phyloP scores from a whole-genome alignment of 129 eudicot species.

The Pulicaria dysenterica region DNA sequence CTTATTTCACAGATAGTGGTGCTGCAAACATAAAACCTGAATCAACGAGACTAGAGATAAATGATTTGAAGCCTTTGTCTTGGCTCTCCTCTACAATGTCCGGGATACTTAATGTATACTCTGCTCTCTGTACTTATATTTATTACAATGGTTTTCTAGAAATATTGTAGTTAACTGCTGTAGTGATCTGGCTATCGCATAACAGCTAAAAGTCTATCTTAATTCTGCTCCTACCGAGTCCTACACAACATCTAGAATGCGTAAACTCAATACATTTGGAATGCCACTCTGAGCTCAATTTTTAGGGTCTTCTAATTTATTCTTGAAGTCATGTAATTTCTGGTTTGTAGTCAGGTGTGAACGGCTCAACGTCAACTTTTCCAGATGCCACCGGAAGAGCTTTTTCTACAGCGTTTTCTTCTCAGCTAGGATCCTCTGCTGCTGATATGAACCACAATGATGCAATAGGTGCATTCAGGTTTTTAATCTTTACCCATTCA shows the following conservation, averaged over 20 bases:
- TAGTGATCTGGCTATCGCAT: not conserved
- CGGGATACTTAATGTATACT: slow-evolving; percentile 61
- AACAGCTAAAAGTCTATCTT: not conserved
- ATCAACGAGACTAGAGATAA: slow-evolving; percentile 27
- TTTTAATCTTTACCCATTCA: slow-evolving; percentile 11
- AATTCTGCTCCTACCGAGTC: not conserved
- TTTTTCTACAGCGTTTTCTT: slow-evolving; percentile 58
- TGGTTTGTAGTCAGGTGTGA: slow-evolving; percentile 64
- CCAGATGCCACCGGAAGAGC: slow-evolving; percentile 71
- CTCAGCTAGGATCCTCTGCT: slow-evolving; percentile 65
- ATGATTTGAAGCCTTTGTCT: slow-evolving; percentile 45
- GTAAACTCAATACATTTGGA: not conserved
- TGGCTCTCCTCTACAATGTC: slow-evolving; percentile 54
- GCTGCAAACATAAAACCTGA: slow-evolving; percentile 18
- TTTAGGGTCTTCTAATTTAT: slow-evolving; percentile 8
- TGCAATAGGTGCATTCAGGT: slow-evolving; percentile 33
- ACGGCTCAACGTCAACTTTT: slow-evolving; percentile 64
- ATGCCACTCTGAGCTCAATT: not conserved
- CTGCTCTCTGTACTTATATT: slow-evolving; percentile 16
- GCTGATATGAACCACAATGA: slow-evolving; percentile 62
- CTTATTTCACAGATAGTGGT: slow-evolving; percentile 23
- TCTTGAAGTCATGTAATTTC: slow-evolving; percentile 23
- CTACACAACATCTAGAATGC: not conserved
- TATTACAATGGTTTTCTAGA: not conserved
- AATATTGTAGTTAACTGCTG: slow-evolving; percentile 16